A percentile compares a stretch with the other conserved stretches of the same genome.
phyloP scores from a whole-genome alignment of 2,329 filamentous ascomycete genomes.

The Colletotrichum camelliae region DNA sequence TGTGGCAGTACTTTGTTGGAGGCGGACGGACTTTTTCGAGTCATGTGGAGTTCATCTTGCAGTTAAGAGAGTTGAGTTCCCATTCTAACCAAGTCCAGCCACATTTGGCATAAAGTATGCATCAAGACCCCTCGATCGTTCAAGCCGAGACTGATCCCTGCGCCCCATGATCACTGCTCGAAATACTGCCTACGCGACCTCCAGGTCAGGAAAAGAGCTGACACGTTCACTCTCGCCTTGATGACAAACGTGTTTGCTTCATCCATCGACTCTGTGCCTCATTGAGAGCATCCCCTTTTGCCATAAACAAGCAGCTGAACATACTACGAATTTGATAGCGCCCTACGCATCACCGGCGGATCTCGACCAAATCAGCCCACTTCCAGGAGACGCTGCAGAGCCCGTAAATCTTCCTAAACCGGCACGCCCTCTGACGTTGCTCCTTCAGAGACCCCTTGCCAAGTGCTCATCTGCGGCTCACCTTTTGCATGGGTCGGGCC shows the following conservation, averaged over 20 bases:
- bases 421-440: neutral
- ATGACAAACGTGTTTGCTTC: slow-evolving; percentile 8
- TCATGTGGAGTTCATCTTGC: neutral
- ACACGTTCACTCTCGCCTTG: neutral
- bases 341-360: neutral
- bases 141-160: neutral
- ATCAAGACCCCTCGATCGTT: neutral
- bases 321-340: neutral
- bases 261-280: neutral
- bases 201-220: neutral
- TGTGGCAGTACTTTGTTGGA: neutral
- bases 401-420: neutral
- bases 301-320: neutral
- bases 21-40: neutral
- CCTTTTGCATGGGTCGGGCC: slow-evolving; percentile 1
- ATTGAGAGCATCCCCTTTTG: neutral
- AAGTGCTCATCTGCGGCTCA: neutral
- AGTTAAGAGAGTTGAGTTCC: neutral
- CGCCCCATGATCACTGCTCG: slow-evolving; percentile 6
- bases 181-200: neutral
- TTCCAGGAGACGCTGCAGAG: neutral
- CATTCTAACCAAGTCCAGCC: neutral
- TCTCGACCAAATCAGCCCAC: neutral
- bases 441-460: neutral
- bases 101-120: slow-evolving; percentile 1